Conservation (phyloP, 352 stramenopile genomes). For the Pythium pyrilobum region DNA sequence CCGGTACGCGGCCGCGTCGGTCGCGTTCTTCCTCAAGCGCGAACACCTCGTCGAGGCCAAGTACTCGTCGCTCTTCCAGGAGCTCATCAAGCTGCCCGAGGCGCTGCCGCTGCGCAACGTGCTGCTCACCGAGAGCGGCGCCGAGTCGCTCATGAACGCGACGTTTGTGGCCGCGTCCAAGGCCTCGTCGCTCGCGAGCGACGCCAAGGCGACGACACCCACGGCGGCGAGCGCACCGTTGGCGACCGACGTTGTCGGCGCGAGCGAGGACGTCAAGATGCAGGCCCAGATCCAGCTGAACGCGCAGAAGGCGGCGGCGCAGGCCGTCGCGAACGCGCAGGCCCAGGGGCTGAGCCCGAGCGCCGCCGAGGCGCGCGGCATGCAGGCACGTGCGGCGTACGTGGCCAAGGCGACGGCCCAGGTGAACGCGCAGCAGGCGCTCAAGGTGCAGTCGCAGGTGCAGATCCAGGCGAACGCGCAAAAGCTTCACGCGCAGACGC, state of each 20-base stretch:
- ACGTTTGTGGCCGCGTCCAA: slow-evolving; percentile 88
- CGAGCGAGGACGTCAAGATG: slow-evolving; percentile 70
- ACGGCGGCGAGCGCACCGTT: not conserved
- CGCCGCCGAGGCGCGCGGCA: slow-evolving; percentile 66
- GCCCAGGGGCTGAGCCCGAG: slow-evolving; percentile 71
- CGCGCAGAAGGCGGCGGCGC: slow-evolving; percentile 74
- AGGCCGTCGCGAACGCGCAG: slow-evolving; percentile 70
- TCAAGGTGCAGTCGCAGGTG: slow-evolving; percentile 84
- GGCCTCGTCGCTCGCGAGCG: slow-evolving; percentile 26
- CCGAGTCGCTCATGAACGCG: slow-evolving; percentile 87
- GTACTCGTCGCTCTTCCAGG: slow-evolving; percentile 93
- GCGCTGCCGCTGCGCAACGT: slow-evolving; percentile 83
- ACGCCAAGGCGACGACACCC: slow-evolving; percentile 23
- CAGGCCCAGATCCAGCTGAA: slow-evolving; percentile 84
- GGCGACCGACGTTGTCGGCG: not conserved
- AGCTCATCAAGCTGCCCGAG: slow-evolving; percentile 91
- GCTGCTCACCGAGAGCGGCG: slow-evolving; percentile 83
- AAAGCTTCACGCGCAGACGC: slow-evolving; percentile 81
- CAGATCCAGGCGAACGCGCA: slow-evolving; percentile 88
- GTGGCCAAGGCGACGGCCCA: slow-evolving; percentile 84
- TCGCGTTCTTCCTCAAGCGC: slow-evolving; percentile 87
- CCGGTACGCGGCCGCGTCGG: slow-evolving; percentile 78
- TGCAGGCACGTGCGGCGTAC: slow-evolving; percentile 79
- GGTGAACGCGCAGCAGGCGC: slow-evolving; percentile 72
- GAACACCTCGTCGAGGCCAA: slow-evolving; percentile 77